Evolutionary conservation across 345 rosid genomes (phyloP).

Genomic region (Camelina sativa): DNA sequence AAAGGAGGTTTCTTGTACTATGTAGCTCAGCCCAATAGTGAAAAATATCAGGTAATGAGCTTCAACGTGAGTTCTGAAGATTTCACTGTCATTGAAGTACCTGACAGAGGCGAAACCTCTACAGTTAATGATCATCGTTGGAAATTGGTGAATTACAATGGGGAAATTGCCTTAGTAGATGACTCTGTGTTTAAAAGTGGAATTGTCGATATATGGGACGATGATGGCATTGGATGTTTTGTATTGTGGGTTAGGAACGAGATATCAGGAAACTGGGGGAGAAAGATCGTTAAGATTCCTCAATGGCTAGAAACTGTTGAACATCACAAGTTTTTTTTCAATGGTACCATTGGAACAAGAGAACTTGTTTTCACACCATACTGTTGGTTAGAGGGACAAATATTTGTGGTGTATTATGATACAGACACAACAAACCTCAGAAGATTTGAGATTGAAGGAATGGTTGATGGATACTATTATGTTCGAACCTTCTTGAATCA

Average conservation of each 20-base stretch:
- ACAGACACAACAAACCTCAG: neutral
- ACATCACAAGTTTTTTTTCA: neutral
- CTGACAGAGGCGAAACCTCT: neutral
- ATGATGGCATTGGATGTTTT: neutral
- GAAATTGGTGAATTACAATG: neutral
- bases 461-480: neutral
- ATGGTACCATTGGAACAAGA: slow-evolving; percentile 10
- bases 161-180: neutral
- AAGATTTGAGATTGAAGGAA: neutral
- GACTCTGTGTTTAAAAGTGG: neutral
- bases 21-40: neutral
- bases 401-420: neutral
- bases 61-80: neutral
- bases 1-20: slow-evolving; percentile 15
- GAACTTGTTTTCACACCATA: neutral
- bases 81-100: neutral
- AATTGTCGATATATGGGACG: neutral
- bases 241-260: neutral
- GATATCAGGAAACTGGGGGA: too few relatives aligned
- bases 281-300: neutral
- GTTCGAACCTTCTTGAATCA: neutral
- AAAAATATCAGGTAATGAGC: neutral
- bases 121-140: neutral
- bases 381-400: neutral
- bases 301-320: neutral